A percentile compares a stretch with the other conserved stretches of the same genome.
Conservation (phyloP, 257 asterid genomes). For the Marsdenia floribunda region DNA sequence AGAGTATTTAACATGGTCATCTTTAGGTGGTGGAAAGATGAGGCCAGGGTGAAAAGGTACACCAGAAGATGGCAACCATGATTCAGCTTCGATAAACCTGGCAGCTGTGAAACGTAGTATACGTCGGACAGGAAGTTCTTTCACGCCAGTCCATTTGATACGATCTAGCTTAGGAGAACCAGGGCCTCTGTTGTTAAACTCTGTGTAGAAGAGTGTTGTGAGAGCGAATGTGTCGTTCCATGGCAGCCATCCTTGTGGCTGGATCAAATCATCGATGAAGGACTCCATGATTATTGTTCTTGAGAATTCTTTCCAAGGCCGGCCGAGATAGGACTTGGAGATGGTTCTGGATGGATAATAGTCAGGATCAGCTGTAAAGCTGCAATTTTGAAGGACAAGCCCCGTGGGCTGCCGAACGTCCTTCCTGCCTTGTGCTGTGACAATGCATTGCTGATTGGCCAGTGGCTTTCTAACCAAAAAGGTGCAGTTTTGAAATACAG, state of each 20-base stretch:
- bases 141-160: conserved; percentile 58
- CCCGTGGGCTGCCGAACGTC: conserved; percentile 74
- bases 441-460: conserved; percentile 58
- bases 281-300: conserved; percentile 76
- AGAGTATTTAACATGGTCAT: conserved; percentile 46
- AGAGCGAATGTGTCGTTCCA: conserved; percentile 55
- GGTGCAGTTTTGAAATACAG: conserved; percentile 78
- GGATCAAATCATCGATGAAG: conserved; percentile 52
- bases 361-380: conserved; percentile 47
- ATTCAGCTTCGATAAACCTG: conserved; percentile 44
- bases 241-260: conserved; percentile 68
- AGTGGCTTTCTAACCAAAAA: conserved; percentile 58
- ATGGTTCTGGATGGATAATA: conserved; percentile 26
- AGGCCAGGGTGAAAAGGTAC: conserved; percentile 51
- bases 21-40: conserved; percentile 47
- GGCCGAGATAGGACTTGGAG: conserved; percentile 52
- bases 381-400: conserved; percentile 63
- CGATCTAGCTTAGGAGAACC: conserved; percentile 52
- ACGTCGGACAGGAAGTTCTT: conserved; percentile 51
- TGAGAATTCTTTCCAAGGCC: conserved; percentile 80
- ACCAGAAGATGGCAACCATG: conserved; percentile 42
- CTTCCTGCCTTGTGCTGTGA: conserved; percentile 78
- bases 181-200: conserved; percentile 74
- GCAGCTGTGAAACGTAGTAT: conserved; percentile 50
- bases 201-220: conserved; percentile 52